These are phyloP conservation scores for Pseudogymnoascus pannorum DNA, from an alignment of 2,329 filamentous ascomycete genomes.

Conservation along the genomic window DNA sequence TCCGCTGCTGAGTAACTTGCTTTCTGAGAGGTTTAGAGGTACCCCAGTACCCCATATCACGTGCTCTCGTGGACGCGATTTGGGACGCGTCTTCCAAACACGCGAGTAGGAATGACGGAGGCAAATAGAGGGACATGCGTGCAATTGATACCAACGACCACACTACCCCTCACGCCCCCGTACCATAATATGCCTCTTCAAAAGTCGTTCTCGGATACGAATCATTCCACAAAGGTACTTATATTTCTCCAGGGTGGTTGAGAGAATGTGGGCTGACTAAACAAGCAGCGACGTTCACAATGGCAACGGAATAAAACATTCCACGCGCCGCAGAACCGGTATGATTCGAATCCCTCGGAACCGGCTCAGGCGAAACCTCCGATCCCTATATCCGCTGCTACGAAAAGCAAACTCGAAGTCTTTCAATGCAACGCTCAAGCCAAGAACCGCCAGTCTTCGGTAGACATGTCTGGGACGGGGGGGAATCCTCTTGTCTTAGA, in stretches of 20 bases:
- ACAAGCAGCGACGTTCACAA: conserved; percentile 19
- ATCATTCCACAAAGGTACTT: conserved; percentile 24
- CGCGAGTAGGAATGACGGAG: background rate
- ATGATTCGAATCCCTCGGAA: conserved; percentile 15
- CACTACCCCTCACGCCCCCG: background rate
- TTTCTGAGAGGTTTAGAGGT: background rate
- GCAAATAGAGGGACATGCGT: background rate
- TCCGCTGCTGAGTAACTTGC: background rate
- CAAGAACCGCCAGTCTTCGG: conserved; percentile 1
- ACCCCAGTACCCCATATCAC: conserved; percentile 5
- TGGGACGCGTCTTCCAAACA: conserved; percentile 9
- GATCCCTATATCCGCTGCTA: conserved; percentile 41
- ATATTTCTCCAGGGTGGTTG: background rate
- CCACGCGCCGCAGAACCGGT: conserved; percentile 16
- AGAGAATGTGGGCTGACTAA: background rate
- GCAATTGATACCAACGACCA: background rate
- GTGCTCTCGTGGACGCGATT: conserved; percentile 9
- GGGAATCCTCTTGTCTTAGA: conserved; percentile 18
- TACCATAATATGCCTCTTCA: conserved; percentile 27
- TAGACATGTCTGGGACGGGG: conserved; percentile 15
- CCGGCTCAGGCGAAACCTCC: conserved; percentile 23
- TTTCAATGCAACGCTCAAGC: conserved; percentile 45
- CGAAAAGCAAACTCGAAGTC: conserved; percentile 52
- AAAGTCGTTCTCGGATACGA: conserved; percentile 31
- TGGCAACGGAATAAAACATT: conserved; percentile 28